phyloP scores from a whole-genome alignment of 2,329 filamentous ascomycete species.

The Hymenoscyphus scutula region DNA sequence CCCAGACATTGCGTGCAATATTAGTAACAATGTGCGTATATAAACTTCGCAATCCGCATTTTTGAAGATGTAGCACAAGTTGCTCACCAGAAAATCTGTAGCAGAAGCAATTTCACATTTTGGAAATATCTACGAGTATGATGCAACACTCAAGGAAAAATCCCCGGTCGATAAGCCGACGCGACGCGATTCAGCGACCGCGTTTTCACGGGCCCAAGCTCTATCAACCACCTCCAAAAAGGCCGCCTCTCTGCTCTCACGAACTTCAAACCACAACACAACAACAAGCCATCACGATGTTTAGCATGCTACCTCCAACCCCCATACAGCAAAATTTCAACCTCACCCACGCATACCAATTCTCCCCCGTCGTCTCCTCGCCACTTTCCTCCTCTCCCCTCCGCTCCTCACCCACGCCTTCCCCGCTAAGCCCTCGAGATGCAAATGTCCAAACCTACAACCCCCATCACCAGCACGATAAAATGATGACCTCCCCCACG shows the following conservation, averaged over 20 bases:
- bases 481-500: conserved; percentile 30
- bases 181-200: too few relatives aligned
- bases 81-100: too few relatives aligned
- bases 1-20: too few relatives aligned
- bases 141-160: too few relatives aligned
- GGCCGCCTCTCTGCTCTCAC: not conserved
- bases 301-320: conserved; percentile 28
- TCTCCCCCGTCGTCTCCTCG: conserved; percentile 48
- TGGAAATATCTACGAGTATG: too few relatives aligned
- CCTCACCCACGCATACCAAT: conserved; percentile 13
- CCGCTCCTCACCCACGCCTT: conserved; percentile 48
- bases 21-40: too few relatives aligned
- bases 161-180: too few relatives aligned
- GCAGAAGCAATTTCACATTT: too few relatives aligned
- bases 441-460: conserved; percentile 43
- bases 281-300: conserved; percentile 25
- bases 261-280: conserved; percentile 6
- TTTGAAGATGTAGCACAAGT: too few relatives aligned
- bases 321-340: conserved; percentile 18
- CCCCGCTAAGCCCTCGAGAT: conserved; percentile 44
- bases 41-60: too few relatives aligned
- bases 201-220: not conserved
- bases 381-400: conserved; percentile 59
- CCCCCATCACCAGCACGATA: conserved; percentile 18
- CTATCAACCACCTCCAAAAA: not conserved